Conservation (phyloP, 768 basidiomycete species). For the Lanmaoa pseudosensibilis region DNA sequence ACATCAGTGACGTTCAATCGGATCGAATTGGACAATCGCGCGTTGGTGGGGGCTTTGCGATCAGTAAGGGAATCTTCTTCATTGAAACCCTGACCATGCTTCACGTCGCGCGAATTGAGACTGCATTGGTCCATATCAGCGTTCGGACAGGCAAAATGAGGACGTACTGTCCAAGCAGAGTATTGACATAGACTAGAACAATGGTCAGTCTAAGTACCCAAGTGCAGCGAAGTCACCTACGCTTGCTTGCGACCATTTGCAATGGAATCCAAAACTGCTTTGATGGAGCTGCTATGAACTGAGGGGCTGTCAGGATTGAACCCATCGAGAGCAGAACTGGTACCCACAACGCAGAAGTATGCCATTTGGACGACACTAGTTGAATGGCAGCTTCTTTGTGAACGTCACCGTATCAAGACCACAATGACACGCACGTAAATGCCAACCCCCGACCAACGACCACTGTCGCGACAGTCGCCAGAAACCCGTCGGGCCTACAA, state of each 20-base stretch:
- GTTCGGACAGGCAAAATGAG: no score
- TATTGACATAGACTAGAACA: constrained; percentile 30
- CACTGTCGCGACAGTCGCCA: background rate
- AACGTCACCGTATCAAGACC: background rate
- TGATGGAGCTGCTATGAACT: constrained; percentile 28
- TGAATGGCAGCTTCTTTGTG: background rate
- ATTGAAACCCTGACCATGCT: constrained; percentile 22
- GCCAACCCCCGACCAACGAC: constrained; percentile 23
- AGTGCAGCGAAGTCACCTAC: constrained; percentile 5
- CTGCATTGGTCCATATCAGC: constrained; percentile 15
- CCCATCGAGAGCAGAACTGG: background rate
- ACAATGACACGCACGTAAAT: constrained; percentile 22
- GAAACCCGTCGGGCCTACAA: constrained; percentile 12
- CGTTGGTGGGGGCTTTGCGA: background rate
- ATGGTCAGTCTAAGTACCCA: background rate
- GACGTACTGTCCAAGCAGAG: constrained; percentile 27
- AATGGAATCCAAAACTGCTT: constrained; percentile 26
- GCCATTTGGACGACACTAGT: constrained; percentile 20
- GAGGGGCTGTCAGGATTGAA: background rate
- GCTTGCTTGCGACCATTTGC: constrained; percentile 28
- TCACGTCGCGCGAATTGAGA: constrained; percentile 25
- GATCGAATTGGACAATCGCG: constrained; percentile 6
- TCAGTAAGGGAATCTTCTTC: constrained; percentile 22
- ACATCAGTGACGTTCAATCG: constrained; percentile 9
- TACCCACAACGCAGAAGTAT: constrained; percentile 23